phyloP scores from a whole-genome alignment of 805 yeast genomes.

The Starmerella asiatica region DNA sequence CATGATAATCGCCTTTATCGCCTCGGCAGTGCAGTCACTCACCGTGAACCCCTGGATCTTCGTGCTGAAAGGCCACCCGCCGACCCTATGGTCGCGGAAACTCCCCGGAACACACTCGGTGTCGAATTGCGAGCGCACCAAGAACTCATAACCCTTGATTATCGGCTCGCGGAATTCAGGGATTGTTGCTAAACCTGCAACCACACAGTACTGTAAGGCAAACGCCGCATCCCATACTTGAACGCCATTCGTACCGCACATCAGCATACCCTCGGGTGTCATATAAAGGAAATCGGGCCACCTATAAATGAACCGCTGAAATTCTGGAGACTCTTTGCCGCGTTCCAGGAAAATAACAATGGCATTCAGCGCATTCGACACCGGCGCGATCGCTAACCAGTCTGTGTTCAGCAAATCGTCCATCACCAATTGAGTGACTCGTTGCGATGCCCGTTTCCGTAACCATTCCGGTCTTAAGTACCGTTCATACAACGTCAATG shows the following conservation, averaged over 20 bases:
- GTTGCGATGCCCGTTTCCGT: conserved; percentile 36
- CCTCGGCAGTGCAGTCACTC: conserved; percentile 93
- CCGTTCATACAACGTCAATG: conserved; percentile 52
- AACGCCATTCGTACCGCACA: conserved; percentile 95
- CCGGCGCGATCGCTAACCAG: conserved; percentile 82
- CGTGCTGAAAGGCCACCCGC: conserved; percentile 95
- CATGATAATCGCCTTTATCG: conserved; percentile 86
- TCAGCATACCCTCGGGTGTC: conserved; percentile 82
- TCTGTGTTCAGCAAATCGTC: conserved; percentile 72
- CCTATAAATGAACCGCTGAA: conserved; percentile 41
- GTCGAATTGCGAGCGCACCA: conserved; percentile 73
- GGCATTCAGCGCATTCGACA: conserved; percentile 71
- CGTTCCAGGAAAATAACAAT: conserved; percentile 57
- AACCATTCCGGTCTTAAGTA: conserved; percentile 68
- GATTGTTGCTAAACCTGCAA: conserved; percentile 62
- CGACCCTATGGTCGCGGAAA: conserved; percentile 68
- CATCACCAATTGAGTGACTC: conserved; percentile 48
- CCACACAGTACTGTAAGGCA: conserved; percentile 66
- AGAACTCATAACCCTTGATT: conserved; percentile 51
- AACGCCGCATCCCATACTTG: conserved; percentile 97
- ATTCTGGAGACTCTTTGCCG: conserved; percentile 53
- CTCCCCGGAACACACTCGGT: conserved; percentile 64
- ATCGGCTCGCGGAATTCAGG: conserved; percentile 55
- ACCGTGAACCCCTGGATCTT: conserved; percentile 94
- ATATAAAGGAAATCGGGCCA: conserved; percentile 67